Base-by-base conservation (phyloP, 352 stramenopile species). In the Pythium insidiosum region DNA sequence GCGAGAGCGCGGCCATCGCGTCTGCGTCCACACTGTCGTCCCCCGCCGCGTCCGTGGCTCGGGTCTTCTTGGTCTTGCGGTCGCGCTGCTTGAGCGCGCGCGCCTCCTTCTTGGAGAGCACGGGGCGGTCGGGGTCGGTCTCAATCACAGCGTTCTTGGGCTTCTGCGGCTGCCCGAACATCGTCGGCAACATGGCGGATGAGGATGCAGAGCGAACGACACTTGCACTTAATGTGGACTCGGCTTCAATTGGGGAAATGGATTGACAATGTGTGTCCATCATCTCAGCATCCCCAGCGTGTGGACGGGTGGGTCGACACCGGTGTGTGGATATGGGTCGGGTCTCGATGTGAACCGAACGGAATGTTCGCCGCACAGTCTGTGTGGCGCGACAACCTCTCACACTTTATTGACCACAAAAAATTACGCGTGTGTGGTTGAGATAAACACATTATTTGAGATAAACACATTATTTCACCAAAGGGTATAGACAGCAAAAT, bases 61-160 rank as follows among this genome's bases (percentile, higher is more conserved):
- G 37, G 38, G 21, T 43, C 6, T 5, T 4, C 11, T 18, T 18
- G 7, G 38, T 5, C 4, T 30, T 43, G 23, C 66, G 63, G 24
- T 56, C 53, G 23, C 41, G 46, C 10, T 54, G 58, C 46, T 66
- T 71, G n/a, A 60, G 50, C n/a, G 28, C 51, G 44, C 67, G 61
- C 42, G 64, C 62, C 47, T 79, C 67, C 49, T 79, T 79, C n/a
- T 53, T 56, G 6, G 67, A 79, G 11, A 73, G 55, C 30, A 43
- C 59, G 7, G 53, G 36, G 9, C 49, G 53, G 29, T 58, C 47
- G 7, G 35, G 35, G 18, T 41, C 35, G 18, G 35, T 24, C 23
- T 43, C 38, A 12, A 43, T 43, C 9, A 33, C 5, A 20, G 38
- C 23, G 38, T 43, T 43, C 38, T 43, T 43, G 23, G 38, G 38